Evolutionary conservation across 1,284 basidiomycete genomes (phyloP), one percentile per base, ranked within the genome.

Genomic region (Moesziomyces sp.): DNA sequence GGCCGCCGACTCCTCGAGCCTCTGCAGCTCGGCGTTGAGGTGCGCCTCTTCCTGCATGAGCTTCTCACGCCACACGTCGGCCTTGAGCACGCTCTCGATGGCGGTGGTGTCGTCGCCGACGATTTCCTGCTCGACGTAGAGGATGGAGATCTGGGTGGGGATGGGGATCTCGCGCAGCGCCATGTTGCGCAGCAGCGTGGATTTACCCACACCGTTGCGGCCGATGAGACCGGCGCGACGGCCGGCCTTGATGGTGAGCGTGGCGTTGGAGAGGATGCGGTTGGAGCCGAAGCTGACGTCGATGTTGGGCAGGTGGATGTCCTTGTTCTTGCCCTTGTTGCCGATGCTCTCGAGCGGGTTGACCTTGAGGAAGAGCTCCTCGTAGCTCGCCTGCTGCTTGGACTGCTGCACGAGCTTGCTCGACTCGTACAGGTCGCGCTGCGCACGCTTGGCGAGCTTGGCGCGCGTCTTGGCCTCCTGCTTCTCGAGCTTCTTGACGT

Each of bases 281-380:
- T 97, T 94, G 23, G 93, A 95, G 43, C 89, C 94, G 57, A 79
- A 83, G 74, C 65, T 78, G 71, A 83, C 67, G 35, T 99, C 97
- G 86, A 99, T 97, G 46, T 92, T 92, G 45, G 93, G 92, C 14
- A 99, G 87, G 81, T 97, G 93, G 59, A 99, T 92, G 85, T 99
- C 97, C 86, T 84, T 84, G 75, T 83, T 84, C 66, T 82, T 85
- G 80, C 93, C 94, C 86, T 95, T 97, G 52, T 76, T 73, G 1
- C 88, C 87, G 33, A 89, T 89, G 2, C 92, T 89, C 85, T 97
- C 93, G 67, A 99, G 86, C 50, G 97, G 94, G 86, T 99, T 99
- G 86, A 99, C 94, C 87, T 96, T 93, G 91, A 99, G 93, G 87
- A 96, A 99, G 90, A 98, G 91, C 84, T 98, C 96, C 84, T 98